Conservation (phyloP, 305 asterid species). For the Fraxinus xanthoxyloides region DNA sequence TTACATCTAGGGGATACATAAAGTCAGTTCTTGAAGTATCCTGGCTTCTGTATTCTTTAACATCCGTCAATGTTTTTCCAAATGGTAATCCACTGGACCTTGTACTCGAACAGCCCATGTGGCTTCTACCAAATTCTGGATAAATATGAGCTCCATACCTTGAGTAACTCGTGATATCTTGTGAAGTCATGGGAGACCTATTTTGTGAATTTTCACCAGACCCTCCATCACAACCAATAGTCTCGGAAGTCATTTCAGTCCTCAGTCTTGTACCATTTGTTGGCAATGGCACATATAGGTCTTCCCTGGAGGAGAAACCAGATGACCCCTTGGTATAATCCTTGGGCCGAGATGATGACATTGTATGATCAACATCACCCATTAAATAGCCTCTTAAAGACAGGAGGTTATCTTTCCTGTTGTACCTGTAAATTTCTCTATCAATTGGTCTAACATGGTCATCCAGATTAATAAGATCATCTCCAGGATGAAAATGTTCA, state of each 20-base stretch:
- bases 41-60: slow-evolving; percentile 33
- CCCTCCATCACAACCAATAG: slow-evolving; percentile 29
- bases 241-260: slow-evolving; percentile 28
- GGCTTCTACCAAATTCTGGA: slow-evolving; percentile 29
- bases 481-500: slow-evolving; percentile 30
- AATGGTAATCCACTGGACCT: slow-evolving; percentile 27
- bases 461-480: slow-evolving; percentile 21
- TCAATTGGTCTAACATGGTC: slow-evolving; percentile 26
- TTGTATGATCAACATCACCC: slow-evolving; percentile 27
- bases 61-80: slow-evolving; percentile 20
- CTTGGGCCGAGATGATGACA: slow-evolving; percentile 34
- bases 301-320: slow-evolving; percentile 28
- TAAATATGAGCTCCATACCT: slow-evolving; percentile 27
- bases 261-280: slow-evolving; percentile 25
- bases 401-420: slow-evolving; percentile 27
- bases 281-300: slow-evolving; percentile 25
- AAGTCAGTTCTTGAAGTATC: slow-evolving; percentile 30
- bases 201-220: slow-evolving; percentile 28
- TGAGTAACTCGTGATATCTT: slow-evolving; percentile 33
- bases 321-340: slow-evolving; percentile 25
- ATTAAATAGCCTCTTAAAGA: slow-evolving; percentile 30
- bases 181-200: slow-evolving; percentile 32
- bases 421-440: slow-evolving; percentile 26
- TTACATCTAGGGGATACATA: slow-evolving; percentile 13
- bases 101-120: slow-evolving; percentile 15